Percentiles rank a stretch among this genome's conserved stretches.
Evolutionary conservation across 345 rosid species (phyloP).

Genomic region (Syzygium aromaticum): DNA sequence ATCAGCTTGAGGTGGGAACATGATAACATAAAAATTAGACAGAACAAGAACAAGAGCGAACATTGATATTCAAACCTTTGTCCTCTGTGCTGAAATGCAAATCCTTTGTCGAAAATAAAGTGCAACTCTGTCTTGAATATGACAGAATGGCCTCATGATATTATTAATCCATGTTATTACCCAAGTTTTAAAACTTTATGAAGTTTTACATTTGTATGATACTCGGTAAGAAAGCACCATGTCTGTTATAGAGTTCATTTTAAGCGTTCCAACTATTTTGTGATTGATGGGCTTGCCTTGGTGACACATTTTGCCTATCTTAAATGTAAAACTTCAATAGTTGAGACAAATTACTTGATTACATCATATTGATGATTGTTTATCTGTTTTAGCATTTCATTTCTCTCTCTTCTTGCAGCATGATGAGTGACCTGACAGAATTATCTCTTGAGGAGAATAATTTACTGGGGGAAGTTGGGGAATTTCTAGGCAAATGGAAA

Average conservation of each 20-base stretch:
- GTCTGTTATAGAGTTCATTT: background rate
- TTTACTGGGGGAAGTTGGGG: background rate
- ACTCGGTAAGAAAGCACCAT: background rate
- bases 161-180: background rate
- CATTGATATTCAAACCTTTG: background rate
- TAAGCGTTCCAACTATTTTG: background rate
- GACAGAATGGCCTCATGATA: background rate
- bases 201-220: background rate
- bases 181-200: background rate
- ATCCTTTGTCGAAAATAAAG: background rate
- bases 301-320: background rate
- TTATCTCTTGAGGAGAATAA: slow-evolving; percentile 11
- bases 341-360: background rate
- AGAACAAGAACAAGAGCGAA: background rate
- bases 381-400: slow-evolving; percentile 1
- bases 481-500: slow-evolving; percentile 20
- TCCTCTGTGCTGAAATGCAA: background rate
- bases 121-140: background rate
- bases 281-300: background rate
- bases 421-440: slow-evolving; percentile 16
- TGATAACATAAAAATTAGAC: background rate
- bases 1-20: background rate
- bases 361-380: background rate
- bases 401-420: slow-evolving; percentile 27
- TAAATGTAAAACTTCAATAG: background rate